These are phyloP conservation scores for Termitomyces sp. DNA, from an alignment of 768 basidiomycete species.

Conservation along the genomic window DNA sequence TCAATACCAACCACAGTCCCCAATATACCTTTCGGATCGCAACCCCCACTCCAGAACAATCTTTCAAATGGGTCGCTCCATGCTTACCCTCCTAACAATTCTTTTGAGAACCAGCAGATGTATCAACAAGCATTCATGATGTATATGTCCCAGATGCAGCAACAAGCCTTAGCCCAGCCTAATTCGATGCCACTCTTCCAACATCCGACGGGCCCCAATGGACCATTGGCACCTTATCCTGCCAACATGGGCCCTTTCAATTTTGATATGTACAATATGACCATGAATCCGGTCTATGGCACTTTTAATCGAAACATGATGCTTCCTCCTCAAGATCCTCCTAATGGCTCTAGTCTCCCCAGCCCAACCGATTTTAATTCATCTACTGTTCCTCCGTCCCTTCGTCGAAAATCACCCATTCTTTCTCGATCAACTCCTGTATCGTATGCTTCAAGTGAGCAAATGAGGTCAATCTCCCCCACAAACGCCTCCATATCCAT, in stretches of 20 bases:
- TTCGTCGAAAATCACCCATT: conserved; percentile 12
- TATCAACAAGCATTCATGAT: conserved; percentile 6
- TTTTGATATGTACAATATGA: conserved; percentile 1
- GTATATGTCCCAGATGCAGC: conserved; percentile 6
- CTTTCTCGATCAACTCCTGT: conserved; percentile 8
- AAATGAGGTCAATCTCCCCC: conserved; percentile 10
- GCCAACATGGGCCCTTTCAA: neutral
- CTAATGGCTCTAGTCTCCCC: neutral
- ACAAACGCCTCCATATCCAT: conserved; percentile 1
- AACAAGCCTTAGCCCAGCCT: neutral
- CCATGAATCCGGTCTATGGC: neutral
- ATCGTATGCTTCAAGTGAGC: conserved; percentile 1
- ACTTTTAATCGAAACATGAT: conserved; percentile 2
- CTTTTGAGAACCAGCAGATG: conserved; percentile 1
- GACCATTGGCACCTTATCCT: neutral
- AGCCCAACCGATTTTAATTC: neutral
- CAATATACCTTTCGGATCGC: neutral
- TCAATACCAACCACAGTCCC: neutral
- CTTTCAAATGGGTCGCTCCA: neutral
- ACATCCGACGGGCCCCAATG: neutral
- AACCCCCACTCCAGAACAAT: neutral
- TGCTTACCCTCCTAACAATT: neutral
- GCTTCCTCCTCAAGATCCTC: neutral
- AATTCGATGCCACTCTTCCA: conserved; percentile 2
- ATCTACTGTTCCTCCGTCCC: conserved; percentile 15